Evolutionary conservation across 306 rosid species (phyloP).

Genomic region (Quercus cerris): DNA sequence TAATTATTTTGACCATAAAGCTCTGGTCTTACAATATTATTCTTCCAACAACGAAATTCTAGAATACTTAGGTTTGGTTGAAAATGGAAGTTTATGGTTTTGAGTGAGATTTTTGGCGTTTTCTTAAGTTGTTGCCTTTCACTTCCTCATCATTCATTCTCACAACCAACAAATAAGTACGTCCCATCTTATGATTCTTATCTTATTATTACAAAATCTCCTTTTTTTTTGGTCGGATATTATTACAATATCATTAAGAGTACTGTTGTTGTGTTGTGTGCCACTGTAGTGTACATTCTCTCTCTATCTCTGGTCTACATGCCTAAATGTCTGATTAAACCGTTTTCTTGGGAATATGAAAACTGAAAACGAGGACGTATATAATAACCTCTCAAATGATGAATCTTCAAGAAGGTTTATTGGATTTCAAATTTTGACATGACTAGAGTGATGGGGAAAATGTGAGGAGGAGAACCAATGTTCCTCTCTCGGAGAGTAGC

Average conservation of each 20-base stretch:
- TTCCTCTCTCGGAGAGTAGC: too few species aligned
- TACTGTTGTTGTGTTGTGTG: neutral
- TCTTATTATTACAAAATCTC: slow-evolving; percentile 30
- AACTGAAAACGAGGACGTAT: slow-evolving; percentile 7
- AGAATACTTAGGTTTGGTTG: slow-evolving; percentile 50
- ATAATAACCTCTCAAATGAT: neutral
- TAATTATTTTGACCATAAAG: slow-evolving; percentile 46
- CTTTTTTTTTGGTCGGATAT: slow-evolving; percentile 15
- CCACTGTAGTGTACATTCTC: neutral
- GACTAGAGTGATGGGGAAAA: neutral
- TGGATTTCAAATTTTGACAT: slow-evolving; percentile 33
- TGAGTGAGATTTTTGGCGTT: slow-evolving; percentile 68
- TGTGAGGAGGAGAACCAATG: slow-evolving; percentile 5
- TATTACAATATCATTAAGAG: slow-evolving; percentile 17
- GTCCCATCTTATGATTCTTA: slow-evolving; percentile 41
- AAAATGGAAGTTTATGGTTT: slow-evolving; percentile 65
- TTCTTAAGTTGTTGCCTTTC: slow-evolving; percentile 45
- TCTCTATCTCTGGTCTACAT: neutral
- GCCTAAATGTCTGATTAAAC: neutral
- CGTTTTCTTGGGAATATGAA: slow-evolving; percentile 17
- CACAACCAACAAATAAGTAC: slow-evolving; percentile 39
- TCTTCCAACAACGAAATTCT: slow-evolving; percentile 36
- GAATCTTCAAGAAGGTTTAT: slow-evolving; percentile 26
- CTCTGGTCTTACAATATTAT: slow-evolving; percentile 18
- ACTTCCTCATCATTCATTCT: slow-evolving; percentile 41